Evolutionary conservation across 139 green algal species (phyloP), one percentile per base, ranked within the genome.

Genomic region (Coelastrella sp.): DNA sequence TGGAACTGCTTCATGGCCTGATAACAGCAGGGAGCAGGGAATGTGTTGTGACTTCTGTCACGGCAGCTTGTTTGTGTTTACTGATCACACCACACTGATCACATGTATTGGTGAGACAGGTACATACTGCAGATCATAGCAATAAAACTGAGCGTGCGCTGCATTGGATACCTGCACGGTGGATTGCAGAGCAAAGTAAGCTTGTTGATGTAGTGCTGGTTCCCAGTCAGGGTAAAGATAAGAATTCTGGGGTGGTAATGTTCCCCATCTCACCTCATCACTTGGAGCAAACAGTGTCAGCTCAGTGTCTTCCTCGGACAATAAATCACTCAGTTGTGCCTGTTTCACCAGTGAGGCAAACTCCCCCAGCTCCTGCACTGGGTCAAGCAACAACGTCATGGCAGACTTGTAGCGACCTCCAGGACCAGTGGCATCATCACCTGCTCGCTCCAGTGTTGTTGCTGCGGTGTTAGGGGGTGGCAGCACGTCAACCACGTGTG

Each of bases 261-360:
- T n/a, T n/a, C n/a, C n/a, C n/a, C 30, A 41, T 21, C 27, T 8
- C 51, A 82, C 75, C 75, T 82, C 9, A 23, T 82, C 45, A 57
- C 11, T 57, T 3, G 75, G 75, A 19, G 48, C 53, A 57, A 82
- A 82, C 23, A 82, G 35, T 2, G 75, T 82, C 34, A 71, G 53
- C 23, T 32, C 51, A 13, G 51, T 60, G 17, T 11, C 75, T 25
- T 17, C 2, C 2, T n/a, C 35, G 13, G 51, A 25, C 53, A 82
- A 35, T 23, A 37, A 5, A 6, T n/a, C 75, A 4, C 35, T 57
- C 35, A 82, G 21, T 30, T 25, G 34, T 23, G 75, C 75, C 27
- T 9, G 7, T 23, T 57, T 11, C 5, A 71, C 37, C 9, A 82
- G 21, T 30, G 9, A 9, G 23, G 75, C 75, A 82, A 82, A 82